Base-by-base conservation (phyloP, 2,329 filamentous ascomycete genomes). In the Exophiala lecanii-corni region DNA sequence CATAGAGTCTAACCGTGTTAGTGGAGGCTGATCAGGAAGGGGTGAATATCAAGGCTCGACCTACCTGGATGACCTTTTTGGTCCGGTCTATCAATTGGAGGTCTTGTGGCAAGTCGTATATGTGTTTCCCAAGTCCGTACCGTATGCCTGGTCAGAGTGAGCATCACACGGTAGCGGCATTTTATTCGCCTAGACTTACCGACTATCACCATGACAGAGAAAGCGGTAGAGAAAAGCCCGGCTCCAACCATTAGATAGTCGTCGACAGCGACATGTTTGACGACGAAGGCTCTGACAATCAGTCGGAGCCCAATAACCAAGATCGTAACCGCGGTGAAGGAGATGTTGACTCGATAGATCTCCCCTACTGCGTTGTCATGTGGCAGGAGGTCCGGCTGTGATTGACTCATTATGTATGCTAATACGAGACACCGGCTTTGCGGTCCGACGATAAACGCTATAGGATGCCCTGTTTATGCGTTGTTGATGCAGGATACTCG, bases 1-100 rank as follows among this genome's bases (percentile, higher is more conserved):
- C 68, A 71, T 23, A 71, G 65, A 9, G 57, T 59, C 62, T 69
- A 33, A 19, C 19, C 4, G 12, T 28, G 39, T 51, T 10, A 51
- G 49, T 20, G 9, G 12, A 4, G 33, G 9, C 5, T 4, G 12
- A 19, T 16, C 26, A 21, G 2, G 9, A n/a, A 10, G 17, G 15
- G 10, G 15, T 15, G 18, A 26, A n/a, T n/a, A 42, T 26, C 26
- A 30, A 36, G 20, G 12, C 12, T 5, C 32, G 47, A 46, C 36
- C 46, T 39, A 50, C 45, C 39, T 51, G 51, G 15, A 54, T 54
- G 12, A 56, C 49, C 16, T 50, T 59, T 39, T 55, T 40, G 33
- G 42, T 53, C 23, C 30, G 50, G 23, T 36, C 39, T 39, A 54
- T 48, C 25, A 49, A 19, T 31, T 50, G 34, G 38, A 43, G 39